A percentile compares a stretch with the other conserved stretches of the same genome.
phyloP scores from a whole-genome alignment of 352 stramenopile genomes.

The Phytophthora sojae region DNA sequence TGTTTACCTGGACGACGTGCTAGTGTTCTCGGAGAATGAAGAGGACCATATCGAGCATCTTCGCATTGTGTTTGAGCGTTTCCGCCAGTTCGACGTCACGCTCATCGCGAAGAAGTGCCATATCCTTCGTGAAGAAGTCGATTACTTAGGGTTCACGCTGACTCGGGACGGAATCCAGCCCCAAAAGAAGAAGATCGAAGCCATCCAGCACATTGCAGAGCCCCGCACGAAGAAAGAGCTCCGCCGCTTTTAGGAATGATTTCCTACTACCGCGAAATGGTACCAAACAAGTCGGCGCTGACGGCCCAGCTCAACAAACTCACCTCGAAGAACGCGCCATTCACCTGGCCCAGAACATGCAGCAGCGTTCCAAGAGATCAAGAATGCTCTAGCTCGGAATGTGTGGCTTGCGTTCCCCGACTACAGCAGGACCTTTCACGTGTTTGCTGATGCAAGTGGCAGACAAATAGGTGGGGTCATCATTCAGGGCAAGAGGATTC shows the following conservation, averaged over 20 bases:
- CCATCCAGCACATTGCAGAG: constrained; percentile 2
- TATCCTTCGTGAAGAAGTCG: constrained; percentile 4
- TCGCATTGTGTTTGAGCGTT: constrained; percentile 5
- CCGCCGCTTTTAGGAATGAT: constrained; percentile 8
- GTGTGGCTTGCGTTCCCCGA: too few relatives aligned
- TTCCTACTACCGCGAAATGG: constrained; percentile 13
- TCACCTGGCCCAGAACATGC: constrained; percentile 1
- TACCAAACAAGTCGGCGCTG: constrained; percentile 14
- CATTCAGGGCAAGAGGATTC: constrained; percentile 7
- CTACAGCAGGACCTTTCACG: constrained; percentile 3
- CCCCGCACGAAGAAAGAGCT: constrained; percentile 11
- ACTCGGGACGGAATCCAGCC: not conserved
- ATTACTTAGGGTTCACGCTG: constrained; percentile 4
- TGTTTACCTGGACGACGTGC: constrained; percentile 7
- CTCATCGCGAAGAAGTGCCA: not conserved
- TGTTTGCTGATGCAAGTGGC: constrained; percentile 3
- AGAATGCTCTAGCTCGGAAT: constrained; percentile 1
- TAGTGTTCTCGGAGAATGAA: constrained; percentile 9
- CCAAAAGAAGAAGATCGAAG: not conserved
- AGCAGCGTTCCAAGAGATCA: constrained; percentile 3
- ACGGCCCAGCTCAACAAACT: not conserved
- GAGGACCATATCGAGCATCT: not conserved
- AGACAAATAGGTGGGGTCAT: constrained; percentile 15
- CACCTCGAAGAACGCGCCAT: constrained; percentile 8
- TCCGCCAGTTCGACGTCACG: not conserved